Conservation (phyloP, 192 early-diverging fungal species). For the Allomyces macrogynus region DNA sequence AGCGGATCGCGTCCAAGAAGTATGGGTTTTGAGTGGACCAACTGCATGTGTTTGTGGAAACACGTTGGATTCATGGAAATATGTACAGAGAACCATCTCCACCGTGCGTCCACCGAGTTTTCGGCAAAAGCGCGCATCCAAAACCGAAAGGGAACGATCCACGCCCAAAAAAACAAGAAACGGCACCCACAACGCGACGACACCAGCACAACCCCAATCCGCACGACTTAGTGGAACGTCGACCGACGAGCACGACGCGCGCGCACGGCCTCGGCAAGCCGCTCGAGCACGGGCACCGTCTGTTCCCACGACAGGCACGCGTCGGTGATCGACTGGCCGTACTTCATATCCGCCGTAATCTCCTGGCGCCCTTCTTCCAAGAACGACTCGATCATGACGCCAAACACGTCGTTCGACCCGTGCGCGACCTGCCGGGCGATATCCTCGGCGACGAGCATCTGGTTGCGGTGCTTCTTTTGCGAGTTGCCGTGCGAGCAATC, state of each 20-base stretch:
- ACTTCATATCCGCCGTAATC: not conserved
- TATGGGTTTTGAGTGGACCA: not conserved
- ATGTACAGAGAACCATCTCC: no score
- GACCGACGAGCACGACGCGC: slow-evolving; percentile 27
- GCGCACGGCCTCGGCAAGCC: slow-evolving; percentile 51
- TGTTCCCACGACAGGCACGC: slow-evolving; percentile 2
- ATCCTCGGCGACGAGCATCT: slow-evolving; percentile 56
- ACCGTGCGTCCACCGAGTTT: no score
- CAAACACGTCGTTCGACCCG: slow-evolving; percentile 47
- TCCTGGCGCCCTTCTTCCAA: slow-evolving; percentile 60
- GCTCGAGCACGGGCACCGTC: slow-evolving; percentile 51
- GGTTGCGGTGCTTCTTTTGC: slow-evolving; percentile 63
- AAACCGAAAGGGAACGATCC: no score
- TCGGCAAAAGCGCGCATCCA: no score
- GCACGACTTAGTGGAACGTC: not conserved
- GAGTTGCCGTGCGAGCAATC: slow-evolving; percentile 95
- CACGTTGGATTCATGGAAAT: no score
- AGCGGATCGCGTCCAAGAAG: not conserved
- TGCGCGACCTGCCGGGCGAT: slow-evolving; percentile 37
- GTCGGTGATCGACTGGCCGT: not conserved
- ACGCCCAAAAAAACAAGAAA: not conserved
- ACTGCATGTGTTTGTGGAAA: no score
- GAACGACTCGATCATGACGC: slow-evolving; percentile 92
- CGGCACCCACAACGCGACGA: not conserved
- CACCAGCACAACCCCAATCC: not conserved